Evolutionary conservation across 768 basidiomycete species (phyloP).

Genomic region (Mycena rebaudengoi): DNA sequence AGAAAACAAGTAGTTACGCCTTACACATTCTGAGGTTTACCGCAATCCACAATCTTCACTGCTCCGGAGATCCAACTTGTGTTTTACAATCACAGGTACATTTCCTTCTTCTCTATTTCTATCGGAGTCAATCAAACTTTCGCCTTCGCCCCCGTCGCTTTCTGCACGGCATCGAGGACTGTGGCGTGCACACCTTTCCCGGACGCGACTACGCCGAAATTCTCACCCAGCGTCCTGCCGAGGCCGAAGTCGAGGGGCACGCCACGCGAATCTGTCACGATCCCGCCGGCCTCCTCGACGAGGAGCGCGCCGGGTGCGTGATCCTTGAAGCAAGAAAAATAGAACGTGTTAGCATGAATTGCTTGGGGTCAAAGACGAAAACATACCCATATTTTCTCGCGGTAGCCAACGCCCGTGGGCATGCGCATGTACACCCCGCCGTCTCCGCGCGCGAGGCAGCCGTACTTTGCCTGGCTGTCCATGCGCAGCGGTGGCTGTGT

Average conservation of each 20-base stretch:
- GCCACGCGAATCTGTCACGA: constrained; percentile 88
- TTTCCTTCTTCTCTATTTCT: neutral
- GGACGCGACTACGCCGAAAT: constrained; percentile 88
- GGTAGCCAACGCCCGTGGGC: constrained; percentile 80
- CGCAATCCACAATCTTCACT: no score
- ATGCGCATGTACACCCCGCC: constrained; percentile 85
- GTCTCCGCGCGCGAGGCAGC: constrained; percentile 85
- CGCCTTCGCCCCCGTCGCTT: constrained; percentile 51
- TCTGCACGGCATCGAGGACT: constrained; percentile 79
- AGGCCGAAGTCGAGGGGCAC: constrained; percentile 83
- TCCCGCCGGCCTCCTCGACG: constrained; percentile 88
- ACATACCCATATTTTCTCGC: constrained; percentile 95
- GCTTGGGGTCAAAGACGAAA: neutral
- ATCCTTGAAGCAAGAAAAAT: constrained; percentile 58
- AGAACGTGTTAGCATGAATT: no score
- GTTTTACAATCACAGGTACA: no score
- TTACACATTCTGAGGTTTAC: no score
- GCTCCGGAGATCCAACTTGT: no score
- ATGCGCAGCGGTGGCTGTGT: constrained; percentile 76
- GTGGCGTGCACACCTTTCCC: constrained; percentile 72
- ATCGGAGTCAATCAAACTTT: constrained; percentile 30
- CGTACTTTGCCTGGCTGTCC: constrained; percentile 98
- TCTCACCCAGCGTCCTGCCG: constrained; percentile 85
- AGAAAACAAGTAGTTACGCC: no score
- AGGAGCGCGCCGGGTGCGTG: constrained; percentile 90